Evolutionary conservation across 1,284 basidiomycete species (phyloP), one percentile per base, ranked within the genome.

Genomic region (Entoloma clypeatum): DNA sequence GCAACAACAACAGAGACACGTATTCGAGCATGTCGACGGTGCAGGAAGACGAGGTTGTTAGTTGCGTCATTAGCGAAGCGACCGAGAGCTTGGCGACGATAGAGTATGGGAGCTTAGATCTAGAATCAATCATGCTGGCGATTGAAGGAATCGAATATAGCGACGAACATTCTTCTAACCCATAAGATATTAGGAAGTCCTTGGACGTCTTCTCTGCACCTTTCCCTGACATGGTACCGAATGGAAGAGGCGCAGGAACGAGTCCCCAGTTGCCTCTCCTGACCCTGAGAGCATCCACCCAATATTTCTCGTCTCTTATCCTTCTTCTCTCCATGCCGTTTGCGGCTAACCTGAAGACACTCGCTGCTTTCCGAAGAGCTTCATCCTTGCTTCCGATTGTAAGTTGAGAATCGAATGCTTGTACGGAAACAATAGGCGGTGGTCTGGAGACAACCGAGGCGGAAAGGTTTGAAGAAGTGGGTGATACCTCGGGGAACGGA

Each of bases 131-230:
- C 22, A 39, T 31, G 18, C 24, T 18, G 16, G 25, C 8, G 21
- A 30, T 29, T n/a, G n/a, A 18, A 31, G 51, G 53, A 21, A 29
- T 37, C 26, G 24, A 34, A 5, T 11, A 22, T 16, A 28, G 27
- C n/a, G 8, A 60, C 78, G 28, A 48, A 89, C 87, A 84, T 67
- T 86, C 81, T 62, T 89, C 86, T 4, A 90, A 61, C 7, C 85
- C 84, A 51, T 79, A 89, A 1, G 82, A 81, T 40, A 90, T 70
- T 26, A 86, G 61, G 53, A 90, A 87, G 53, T 90, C 87, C 49
- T 80, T 86, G 0, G 82, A 76, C 2, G 86, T 81, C 60, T 75
- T 81, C 54, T 89, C 86, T 9, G 81, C 75, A 22, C 82, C 81
- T 59, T 84, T 85, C 7, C 82, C 85, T 0, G 69, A 78, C 0